Percentiles rank a stretch among this genome's conserved stretches.
Conservation (phyloP, 2,329 filamentous ascomycete genomes). For the Epichloe gansuensis region DNA sequence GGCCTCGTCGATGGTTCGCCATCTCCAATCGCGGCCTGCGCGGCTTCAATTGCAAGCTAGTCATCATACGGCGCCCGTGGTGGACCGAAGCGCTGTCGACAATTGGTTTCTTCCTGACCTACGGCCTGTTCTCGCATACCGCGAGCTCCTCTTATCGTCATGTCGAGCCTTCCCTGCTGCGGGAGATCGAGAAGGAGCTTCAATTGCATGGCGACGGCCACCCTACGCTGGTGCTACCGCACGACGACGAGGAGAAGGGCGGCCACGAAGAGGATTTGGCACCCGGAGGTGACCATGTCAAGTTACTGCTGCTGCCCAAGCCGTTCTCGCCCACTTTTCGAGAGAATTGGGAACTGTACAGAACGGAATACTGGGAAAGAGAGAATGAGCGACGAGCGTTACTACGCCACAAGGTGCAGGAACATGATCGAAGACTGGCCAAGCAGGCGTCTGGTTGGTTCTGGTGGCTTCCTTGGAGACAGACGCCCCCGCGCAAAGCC, state of each 20-base stretch:
- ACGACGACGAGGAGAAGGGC: slow-evolving; percentile 47
- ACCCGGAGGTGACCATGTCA: slow-evolving; percentile 81
- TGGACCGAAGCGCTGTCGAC: slow-evolving; percentile 67
- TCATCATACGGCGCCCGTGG: slow-evolving; percentile 73
- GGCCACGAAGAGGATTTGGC: slow-evolving; percentile 84
- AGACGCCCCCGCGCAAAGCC: slow-evolving; percentile 19
- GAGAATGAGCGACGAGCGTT: slow-evolving; percentile 81
- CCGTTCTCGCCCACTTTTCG: slow-evolving; percentile 90
- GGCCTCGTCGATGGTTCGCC: slow-evolving; percentile 84
- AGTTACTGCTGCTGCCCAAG: slow-evolving; percentile 81
- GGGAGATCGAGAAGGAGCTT: slow-evolving; percentile 48
- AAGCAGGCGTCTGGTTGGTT: slow-evolving; percentile 60
- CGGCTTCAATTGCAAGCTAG: slow-evolving; percentile 91
- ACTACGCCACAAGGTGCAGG: slow-evolving; percentile 57
- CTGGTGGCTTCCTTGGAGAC: slow-evolving; percentile 72
- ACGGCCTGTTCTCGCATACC: slow-evolving; percentile 56
- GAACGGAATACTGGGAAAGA: slow-evolving; percentile 90
- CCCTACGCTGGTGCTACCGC: slow-evolving; percentile 29
- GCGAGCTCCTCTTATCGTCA: slow-evolving; percentile 62
- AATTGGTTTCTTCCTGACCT: slow-evolving; percentile 65
- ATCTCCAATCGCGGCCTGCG: slow-evolving; percentile 82
- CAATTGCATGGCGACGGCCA: slow-evolving; percentile 32
- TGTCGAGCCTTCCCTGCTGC: slow-evolving; percentile 53
- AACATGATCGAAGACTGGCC: slow-evolving; percentile 55
- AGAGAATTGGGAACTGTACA: slow-evolving; percentile 93